Base-by-base conservation (phyloP, 2,329 filamentous ascomycete genomes). In the Ophiostoma ips region DNA sequence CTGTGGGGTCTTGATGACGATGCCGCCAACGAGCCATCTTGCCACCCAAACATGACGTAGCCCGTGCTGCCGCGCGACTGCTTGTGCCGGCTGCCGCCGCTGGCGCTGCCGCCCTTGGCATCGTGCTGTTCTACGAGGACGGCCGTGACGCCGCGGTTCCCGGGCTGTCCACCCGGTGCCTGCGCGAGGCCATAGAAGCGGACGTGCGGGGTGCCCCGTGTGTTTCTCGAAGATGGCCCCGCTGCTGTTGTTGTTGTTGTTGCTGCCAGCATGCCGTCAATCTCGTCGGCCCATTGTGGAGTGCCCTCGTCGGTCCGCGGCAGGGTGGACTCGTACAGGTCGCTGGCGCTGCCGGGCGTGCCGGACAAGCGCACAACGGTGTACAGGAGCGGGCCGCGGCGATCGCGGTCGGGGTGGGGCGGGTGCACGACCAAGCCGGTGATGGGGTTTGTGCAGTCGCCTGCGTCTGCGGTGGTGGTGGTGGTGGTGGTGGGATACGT, bases 161-260 rank as follows among this genome's bases (percentile, higher is more conserved):
- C 49, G 8, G 46, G 21, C 15, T 30, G 35, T 1, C 69, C 72
- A 2, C 72, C 75, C 0, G 75, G 73, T 2, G 73, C 76, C 2
- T 65, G 57, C 1, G 72, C 64, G 38, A 79, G 61, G 1, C 72
- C 75, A 72, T 73, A 77, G 37, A 78, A 67, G 51, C 73, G 66
- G 9, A 76, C 68, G 53, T 70, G 68, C 12, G 66, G 62, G 33
- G 62, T 30, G 43, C 10, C 16, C 13, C 18, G n/a, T n/a, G n/a
- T n/a, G n/a, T n/a, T n/a, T n/a, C n/a, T n/a, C n/a, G n/a, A n/a
- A n/a, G 40, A 24, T 15, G 15, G 40, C 19, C 33, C 33, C 24
- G 16, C 46, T 36, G 28, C 24, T 31, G 24, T 21, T 12, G 7
- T 31, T 31, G 21, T 18, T 5, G 3, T 8, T 28, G 24, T 8